Base-by-base conservation (phyloP, 108 stramenopile genomes). In the Cyclotella choctawhatcheeana region DNA sequence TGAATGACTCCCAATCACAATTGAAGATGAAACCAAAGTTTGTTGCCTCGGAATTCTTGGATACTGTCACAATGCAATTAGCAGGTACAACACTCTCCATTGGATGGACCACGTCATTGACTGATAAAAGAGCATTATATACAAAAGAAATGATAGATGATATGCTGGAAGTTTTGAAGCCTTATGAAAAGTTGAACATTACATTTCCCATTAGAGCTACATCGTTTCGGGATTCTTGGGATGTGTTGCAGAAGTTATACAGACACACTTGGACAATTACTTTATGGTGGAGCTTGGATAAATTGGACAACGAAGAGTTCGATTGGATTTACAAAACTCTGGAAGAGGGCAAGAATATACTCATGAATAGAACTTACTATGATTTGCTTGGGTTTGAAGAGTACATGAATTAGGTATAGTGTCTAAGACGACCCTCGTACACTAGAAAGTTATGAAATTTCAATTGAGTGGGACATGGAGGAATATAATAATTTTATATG, bases 31-130 rank as follows among this genome's bases (percentile, higher is more conserved):
- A 25, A 20, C 63, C 73, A 58, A 74, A 65, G 37, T 74, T 74
- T 26, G 32, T 58, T 22, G 55, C 63, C 20, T 25, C 24, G 2
- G 30, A 74, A 50, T 74, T 74, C 58, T 40, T 72, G 20, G 20
- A 63, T 0, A 8, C 30, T 24, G 55, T 74, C 0, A 65, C 61
- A 21, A 10, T 22, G 34, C 24, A 63, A 32, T 45, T 64, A 12
- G n/a, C 63, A 20, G 22, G 44, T 16, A 65, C 73, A 44, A 58
- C 44, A 18, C 73, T 74, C 0, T 74, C 73, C 20, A 58, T 74
- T 13, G 71, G 71, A 8, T 72, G 71, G 71, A 72, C 71, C 8
- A 64, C 71, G 18, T 62, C 71, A 0, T 30, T 72, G 33, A 53
- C 51, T 40, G 61, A 72, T 25, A 54, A 24, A n/a, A 24, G 16